These are phyloP conservation scores for Senecio squalidus DNA, from an alignment of 140 eudicot genomes.

Conservation along the genomic window DNA sequence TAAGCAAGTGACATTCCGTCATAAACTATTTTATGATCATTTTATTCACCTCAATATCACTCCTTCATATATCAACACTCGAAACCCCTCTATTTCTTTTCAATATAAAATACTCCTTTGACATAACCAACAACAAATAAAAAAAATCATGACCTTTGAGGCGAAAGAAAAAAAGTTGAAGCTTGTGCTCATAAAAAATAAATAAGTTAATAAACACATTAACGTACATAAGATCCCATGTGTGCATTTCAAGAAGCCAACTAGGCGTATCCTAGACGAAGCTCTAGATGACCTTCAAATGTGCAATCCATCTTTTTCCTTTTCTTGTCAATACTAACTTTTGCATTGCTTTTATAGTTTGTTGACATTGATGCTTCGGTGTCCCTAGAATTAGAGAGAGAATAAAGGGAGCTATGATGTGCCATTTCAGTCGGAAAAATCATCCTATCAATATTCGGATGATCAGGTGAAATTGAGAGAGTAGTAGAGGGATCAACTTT, in stretches of 20 bases:
- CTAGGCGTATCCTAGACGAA: constrained; percentile 46
- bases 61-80: too few relatives aligned
- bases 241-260: constrained; percentile 8
- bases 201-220: constrained; percentile 6
- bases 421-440: constrained; percentile 11
- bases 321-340: constrained; percentile 13
- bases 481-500: constrained; percentile 25
- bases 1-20: too few relatives aligned
- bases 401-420: constrained; percentile 19
- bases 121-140: neutral
- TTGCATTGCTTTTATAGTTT: constrained; percentile 5
- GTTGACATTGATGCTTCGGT: constrained; percentile 21
- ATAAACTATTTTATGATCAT: too few relatives aligned
- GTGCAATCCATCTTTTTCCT: constrained; percentile 16
- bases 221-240: constrained; percentile 11
- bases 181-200: too few relatives aligned
- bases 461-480: constrained; percentile 26
- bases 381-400: constrained; percentile 26
- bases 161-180: neutral
- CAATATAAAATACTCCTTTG: too few relatives aligned
- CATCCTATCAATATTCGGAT: neutral
- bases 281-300: constrained; percentile 57
- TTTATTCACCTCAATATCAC: too few relatives aligned
- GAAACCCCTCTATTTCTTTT: too few relatives aligned
- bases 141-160: constrained; percentile 3